A percentile compares a stretch with the other conserved stretches of the same genome.
Evolutionary conservation across 1,284 basidiomycete genomes (phyloP).

Genomic region (Ceraceosorus guamensis): DNA sequence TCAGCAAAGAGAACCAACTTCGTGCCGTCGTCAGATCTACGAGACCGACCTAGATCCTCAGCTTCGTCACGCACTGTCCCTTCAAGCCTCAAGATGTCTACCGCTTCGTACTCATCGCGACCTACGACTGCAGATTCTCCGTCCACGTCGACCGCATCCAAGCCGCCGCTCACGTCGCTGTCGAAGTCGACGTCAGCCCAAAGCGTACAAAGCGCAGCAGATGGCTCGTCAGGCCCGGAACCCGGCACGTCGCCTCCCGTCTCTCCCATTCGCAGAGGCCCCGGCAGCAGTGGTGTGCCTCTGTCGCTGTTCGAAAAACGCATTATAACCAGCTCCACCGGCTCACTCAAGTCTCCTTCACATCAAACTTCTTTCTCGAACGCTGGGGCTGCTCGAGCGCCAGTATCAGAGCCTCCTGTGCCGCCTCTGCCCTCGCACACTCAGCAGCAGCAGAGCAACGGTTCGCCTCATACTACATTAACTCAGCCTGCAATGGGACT

Average conservation of each 20-base stretch:
- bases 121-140: no score
- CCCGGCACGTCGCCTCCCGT: not conserved
- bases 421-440: no score
- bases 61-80: not conserved
- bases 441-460: no score
- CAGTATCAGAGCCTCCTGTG: no score
- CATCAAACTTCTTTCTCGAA: not conserved
- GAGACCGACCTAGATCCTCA: no score
- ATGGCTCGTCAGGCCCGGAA: not conserved
- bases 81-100: not conserved
- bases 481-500: no score
- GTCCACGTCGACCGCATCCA: not conserved
- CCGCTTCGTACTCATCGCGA: no score
- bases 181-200: not conserved
- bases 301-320: constrained; percentile 9
- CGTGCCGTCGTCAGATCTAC: no score
- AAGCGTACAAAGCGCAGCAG: not conserved
- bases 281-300: not conserved
- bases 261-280: no score
- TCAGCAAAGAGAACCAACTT: no score
- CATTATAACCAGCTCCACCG: not conserved
- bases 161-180: constrained; percentile 1
- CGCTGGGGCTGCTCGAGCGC: not conserved
- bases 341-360: not conserved
- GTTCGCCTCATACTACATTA: no score